Percentiles rank a stretch among this genome's conserved stretches.
phyloP scores from a whole-genome alignment of 495 filamentous ascomycete genomes.

The Jackrogersella multiformis region DNA sequence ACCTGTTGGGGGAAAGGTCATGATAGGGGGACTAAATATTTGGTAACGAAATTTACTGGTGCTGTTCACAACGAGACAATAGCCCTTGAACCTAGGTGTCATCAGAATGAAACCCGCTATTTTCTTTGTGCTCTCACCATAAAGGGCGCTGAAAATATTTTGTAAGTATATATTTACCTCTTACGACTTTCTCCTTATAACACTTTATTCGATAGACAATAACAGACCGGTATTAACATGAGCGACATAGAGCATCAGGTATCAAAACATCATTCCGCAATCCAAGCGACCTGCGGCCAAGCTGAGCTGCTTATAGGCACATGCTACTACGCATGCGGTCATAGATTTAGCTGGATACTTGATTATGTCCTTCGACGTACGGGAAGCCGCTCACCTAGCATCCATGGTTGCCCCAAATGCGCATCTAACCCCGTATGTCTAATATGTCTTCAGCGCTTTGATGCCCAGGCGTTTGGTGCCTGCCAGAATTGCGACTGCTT shows the following conservation, averaged over 20 bases:
- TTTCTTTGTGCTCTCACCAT: no score
- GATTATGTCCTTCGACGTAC: constrained; percentile 8
- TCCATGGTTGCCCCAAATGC: constrained; percentile 10
- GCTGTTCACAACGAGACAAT: background rate
- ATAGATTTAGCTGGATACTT: constrained; percentile 20
- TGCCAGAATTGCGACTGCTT: constrained; percentile 14
- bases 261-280: background rate
- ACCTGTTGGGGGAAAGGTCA: no score
- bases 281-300: constrained; percentile 6
- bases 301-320: constrained; percentile 16
- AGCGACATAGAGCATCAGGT: background rate
- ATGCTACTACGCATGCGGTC: constrained; percentile 12
- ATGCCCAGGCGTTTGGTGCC: background rate
- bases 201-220: background rate
- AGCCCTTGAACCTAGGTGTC: no score
- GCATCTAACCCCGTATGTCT: background rate
- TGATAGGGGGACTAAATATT: no score
- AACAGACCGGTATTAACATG: background rate
- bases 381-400: background rate
- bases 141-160: no score
- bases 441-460: constrained; percentile 4
- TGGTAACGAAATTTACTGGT: no score
- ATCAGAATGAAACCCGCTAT: no score
- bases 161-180: no score
- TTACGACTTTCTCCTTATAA: no score